Percentiles rank a stretch among this genome's conserved stretches.
Evolutionary conservation across 2,329 filamentous ascomycete genomes (phyloP).

Genomic region (Hypoxylon sp.): DNA sequence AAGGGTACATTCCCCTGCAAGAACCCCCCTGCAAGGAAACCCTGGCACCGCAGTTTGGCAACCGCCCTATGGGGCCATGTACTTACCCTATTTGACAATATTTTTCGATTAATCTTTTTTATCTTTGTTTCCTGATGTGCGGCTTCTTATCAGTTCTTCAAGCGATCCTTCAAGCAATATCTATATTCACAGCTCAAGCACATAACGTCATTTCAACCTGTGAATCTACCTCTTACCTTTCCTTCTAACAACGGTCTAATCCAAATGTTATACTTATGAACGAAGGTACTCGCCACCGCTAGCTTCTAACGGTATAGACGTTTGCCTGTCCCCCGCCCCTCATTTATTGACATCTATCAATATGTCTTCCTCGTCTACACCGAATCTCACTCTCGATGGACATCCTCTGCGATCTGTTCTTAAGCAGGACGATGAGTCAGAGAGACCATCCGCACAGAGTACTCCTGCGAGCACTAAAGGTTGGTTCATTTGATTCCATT

Average conservation of each 20-base stretch:
- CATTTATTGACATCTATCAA: slow-evolving; percentile 22
- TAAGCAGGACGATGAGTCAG: slow-evolving; percentile 54
- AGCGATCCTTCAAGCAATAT: slow-evolving; percentile 14
- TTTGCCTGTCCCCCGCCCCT: slow-evolving; percentile 23
- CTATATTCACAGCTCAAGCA: background rate
- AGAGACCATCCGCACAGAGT: slow-evolving; percentile 46
- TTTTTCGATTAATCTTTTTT: slow-evolving; percentile 23
- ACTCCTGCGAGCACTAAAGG: slow-evolving; percentile 49
- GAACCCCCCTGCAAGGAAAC: slow-evolving; percentile 31
- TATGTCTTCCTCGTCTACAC: slow-evolving; percentile 49
- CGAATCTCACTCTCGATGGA: slow-evolving; percentile 45
- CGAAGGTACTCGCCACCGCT: slow-evolving; percentile 1
- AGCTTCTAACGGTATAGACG: slow-evolving; percentile 20
- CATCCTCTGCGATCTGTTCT: slow-evolving; percentile 52
- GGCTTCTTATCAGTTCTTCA: slow-evolving; percentile 25
- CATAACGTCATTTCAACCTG: background rate
- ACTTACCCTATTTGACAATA: slow-evolving; percentile 44
- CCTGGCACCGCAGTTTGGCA: slow-evolving; percentile 25
- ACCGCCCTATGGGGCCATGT: slow-evolving; percentile 10
- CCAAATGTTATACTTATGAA: background rate
- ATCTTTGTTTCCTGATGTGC: slow-evolving; percentile 33
- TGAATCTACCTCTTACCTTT: background rate
- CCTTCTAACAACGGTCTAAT: slow-evolving; percentile 8
- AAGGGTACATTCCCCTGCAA: slow-evolving; percentile 38
- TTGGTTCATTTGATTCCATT: slow-evolving; percentile 41